Conservation (phyloP, 2,329 filamentous ascomycete species). For the Fusarium chuoi region DNA sequence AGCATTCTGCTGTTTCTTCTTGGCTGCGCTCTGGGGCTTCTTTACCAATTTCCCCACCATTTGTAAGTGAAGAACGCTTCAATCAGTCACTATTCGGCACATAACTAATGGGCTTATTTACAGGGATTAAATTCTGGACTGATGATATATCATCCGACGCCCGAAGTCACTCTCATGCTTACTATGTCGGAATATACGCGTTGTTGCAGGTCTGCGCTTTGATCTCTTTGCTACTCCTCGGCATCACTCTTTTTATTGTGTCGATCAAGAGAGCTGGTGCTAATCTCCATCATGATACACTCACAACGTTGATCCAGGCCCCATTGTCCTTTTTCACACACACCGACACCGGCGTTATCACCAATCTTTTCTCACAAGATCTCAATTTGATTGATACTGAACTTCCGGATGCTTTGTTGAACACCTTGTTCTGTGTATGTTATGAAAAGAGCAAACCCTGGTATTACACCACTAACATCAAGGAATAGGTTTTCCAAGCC, state of each 20-base stretch:
- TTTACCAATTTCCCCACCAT: constrained; percentile 33
- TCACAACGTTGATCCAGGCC: constrained; percentile 50
- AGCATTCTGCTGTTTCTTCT: constrained; percentile 40
- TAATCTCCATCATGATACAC: constrained; percentile 47
- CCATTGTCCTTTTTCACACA: constrained; percentile 54
- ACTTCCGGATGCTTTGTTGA: constrained; percentile 47
- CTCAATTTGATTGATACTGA: constrained; percentile 54
- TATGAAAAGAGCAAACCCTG: accelerated
- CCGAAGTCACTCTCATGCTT: constrained; percentile 18
- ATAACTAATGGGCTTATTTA: not conserved
- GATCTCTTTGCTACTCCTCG: constrained; percentile 34
- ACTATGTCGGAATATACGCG: constrained; percentile 48
- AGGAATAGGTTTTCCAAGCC: not conserved
- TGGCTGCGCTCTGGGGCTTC: constrained; percentile 46
- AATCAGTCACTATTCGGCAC: not conserved
- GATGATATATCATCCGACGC: constrained; percentile 40
- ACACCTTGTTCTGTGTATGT: constrained; percentile 2
- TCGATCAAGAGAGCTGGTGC: constrained; percentile 46
- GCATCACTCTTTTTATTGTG: constrained; percentile 30
- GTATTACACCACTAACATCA: not conserved
- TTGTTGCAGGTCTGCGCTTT: constrained; percentile 33
- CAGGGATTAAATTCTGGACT: constrained; percentile 55
- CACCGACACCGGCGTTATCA: constrained; percentile 54
- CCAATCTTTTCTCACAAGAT: constrained; percentile 59
- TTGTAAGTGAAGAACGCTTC: not conserved